phyloP scores from a whole-genome alignment of 2,329 filamentous ascomycete species.

The Xylariaceae sp. region DNA sequence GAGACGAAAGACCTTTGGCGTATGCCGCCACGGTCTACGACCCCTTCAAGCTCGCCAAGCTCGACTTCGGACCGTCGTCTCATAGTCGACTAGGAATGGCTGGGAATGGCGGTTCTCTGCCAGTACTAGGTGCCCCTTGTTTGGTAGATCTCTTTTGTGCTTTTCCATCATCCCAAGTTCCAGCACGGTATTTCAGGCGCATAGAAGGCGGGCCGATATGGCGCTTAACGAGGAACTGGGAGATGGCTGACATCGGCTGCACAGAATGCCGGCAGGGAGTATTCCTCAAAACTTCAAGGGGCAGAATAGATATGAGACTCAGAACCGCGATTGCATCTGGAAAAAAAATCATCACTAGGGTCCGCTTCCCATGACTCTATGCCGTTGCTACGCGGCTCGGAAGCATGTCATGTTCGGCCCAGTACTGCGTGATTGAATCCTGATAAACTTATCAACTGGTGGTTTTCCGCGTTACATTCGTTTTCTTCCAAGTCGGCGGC shows the following conservation, averaged over 20 bases:
- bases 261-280: neutral
- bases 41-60: constrained; percentile 15
- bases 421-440: too few relatives aligned
- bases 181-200: constrained; percentile 11
- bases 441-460: too few relatives aligned
- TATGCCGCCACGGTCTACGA: constrained; percentile 9
- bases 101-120: constrained; percentile 4
- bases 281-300: too few relatives aligned
- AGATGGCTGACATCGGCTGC: constrained; percentile 9
- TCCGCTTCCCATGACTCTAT: too few relatives aligned
- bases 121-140: constrained; percentile 13
- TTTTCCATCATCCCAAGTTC: constrained; percentile 19
- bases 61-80: constrained; percentile 23
- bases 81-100: constrained; percentile 13
- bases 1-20: constrained; percentile 8
- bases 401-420: too few relatives aligned
- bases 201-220: constrained; percentile 1
- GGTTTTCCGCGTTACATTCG: too few relatives aligned
- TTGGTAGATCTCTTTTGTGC: constrained; percentile 20
- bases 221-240: constrained; percentile 5
- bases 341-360: too few relatives aligned
- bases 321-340: too few relatives aligned
- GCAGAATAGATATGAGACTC: too few relatives aligned
- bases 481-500: too few relatives aligned
- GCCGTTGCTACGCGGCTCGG: too few relatives aligned